phyloP scores from a whole-genome alignment of 164 flowering plant species.

The Annona cherimola region DNA sequence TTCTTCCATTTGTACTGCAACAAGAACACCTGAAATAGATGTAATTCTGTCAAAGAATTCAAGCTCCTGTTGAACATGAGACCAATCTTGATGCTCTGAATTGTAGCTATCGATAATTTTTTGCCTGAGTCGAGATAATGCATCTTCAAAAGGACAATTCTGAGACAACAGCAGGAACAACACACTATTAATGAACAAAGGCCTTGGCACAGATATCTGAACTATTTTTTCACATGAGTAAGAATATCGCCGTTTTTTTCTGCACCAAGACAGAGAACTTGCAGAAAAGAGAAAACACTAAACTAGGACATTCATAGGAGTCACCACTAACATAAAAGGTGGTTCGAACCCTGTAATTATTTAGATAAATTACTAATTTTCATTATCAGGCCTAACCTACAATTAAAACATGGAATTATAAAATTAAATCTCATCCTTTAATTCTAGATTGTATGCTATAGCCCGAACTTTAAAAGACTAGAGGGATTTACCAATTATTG shows the following conservation, averaged over 20 bases:
- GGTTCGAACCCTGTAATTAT: too few relatives aligned
- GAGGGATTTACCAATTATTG: too few relatives aligned
- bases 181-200: neutral
- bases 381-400: too few relatives aligned
- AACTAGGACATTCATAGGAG: too few relatives aligned
- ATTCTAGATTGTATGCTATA: too few relatives aligned
- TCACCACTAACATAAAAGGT: too few relatives aligned
- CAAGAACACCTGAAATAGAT: constrained; percentile 84
- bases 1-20: constrained; percentile 81
- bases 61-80: constrained; percentile 57
- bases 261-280: too few relatives aligned
- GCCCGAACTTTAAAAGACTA: too few relatives aligned
- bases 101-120: constrained; percentile 75
- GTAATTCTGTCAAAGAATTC: constrained; percentile 95
- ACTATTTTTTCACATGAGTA: neutral
- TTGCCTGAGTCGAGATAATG: constrained; percentile 70
- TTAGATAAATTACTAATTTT: too few relatives aligned
- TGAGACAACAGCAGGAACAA: constrained; percentile 27
- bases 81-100: constrained; percentile 69
- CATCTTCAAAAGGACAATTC: constrained; percentile 59
- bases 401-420: too few relatives aligned
- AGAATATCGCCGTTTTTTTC: neutral
- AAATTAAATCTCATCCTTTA: too few relatives aligned
- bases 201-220: neutral
- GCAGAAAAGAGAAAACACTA: too few relatives aligned